Base-by-base conservation (phyloP, 106 monocot species). In the Agapanthus africanus region DNA sequence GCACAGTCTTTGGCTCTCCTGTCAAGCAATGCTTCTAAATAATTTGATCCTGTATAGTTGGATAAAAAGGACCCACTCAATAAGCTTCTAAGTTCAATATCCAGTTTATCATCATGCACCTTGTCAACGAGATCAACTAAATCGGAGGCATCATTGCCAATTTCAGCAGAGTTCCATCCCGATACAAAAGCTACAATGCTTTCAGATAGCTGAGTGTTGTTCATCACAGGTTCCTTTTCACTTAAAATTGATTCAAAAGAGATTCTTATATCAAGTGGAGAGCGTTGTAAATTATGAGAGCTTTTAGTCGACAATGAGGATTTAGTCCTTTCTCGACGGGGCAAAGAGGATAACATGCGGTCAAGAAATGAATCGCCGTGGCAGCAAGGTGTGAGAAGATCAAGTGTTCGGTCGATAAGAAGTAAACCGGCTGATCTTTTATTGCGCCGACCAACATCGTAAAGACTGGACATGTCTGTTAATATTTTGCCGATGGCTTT, bases 401-500 rank as follows among this genome's bases (percentile, higher is more conserved):
- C 99, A 81, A 99, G 81, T 72, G 99, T 79, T 60, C 99, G 99
- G 44, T 99, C 99, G 71, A 99, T 66, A 76, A 99, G 80, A 74
- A 99, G 73, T 69, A 99, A 76, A 40, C 99, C 90, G 69, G 87
- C 87, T 36, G 99, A 83, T 83, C 71, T 92, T 74, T 81, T 92
- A 71, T 79, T 81, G 40, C 93, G 88, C 50, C 94, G 84, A 38
- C 90, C 87, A 44, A 99, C 99, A 78, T 99, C 99, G 85, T 99
- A 99, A 47, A 99, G 85, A 67, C 99, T 90, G 23, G 92, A 93
- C 99, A 99, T 99, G 70, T 93, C 87, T 50, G 84, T 93, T 81
- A 99, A 78, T 59, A 90, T 93, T 69, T 90, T 93, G 59, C 99
- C 99, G 60, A 99, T 82, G 68, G 54, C 67, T 75, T 80, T 93